Percentiles rank a stretch among this genome's conserved stretches.
Conservation (phyloP, 2,329 filamentous ascomycete species). For the Tolypocladium endophyticum region DNA sequence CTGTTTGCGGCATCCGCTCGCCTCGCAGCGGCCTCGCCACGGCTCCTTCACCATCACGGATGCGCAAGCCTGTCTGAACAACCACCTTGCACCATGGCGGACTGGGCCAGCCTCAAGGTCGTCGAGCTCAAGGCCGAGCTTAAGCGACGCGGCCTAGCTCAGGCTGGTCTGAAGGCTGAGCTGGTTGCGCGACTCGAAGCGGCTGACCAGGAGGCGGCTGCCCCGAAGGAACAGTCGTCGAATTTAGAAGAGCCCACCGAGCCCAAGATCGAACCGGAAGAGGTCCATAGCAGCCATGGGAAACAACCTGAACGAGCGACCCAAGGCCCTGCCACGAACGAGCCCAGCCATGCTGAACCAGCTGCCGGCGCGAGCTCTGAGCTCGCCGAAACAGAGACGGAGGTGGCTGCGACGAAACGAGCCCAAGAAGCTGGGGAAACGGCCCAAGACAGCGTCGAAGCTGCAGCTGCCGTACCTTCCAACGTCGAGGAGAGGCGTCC, state of each 20-base stretch:
- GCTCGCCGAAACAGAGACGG: neutral
- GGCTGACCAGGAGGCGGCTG: conserved; percentile 10
- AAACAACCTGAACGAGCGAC: neutral
- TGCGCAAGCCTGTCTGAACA: neutral
- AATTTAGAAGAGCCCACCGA: neutral
- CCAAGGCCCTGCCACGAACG: neutral
- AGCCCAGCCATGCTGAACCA: neutral
- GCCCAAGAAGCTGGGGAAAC: neutral
- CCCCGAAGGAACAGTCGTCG: conserved; percentile 4
- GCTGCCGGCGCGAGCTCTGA: neutral
- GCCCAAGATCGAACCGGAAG: neutral
- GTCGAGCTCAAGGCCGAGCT: conserved; percentile 66
- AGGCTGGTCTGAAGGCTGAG: conserved; percentile 61
- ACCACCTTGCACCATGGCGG: conserved; percentile 27
- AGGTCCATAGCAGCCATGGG: neutral
- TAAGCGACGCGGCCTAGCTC: conserved; percentile 58
- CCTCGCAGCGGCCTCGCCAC: neutral
- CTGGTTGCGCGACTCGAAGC: conserved; percentile 53
- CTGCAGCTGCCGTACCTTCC: neutral
- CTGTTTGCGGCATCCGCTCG: neutral
- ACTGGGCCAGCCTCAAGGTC: conserved; percentile 57
- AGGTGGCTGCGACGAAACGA: neutral
- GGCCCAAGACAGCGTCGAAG: neutral
- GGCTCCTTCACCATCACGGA: neutral
- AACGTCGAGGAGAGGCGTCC: neutral